phyloP scores from a whole-genome alignment of 129 eudicot genomes.

The Dittrichia graveolens region DNA sequence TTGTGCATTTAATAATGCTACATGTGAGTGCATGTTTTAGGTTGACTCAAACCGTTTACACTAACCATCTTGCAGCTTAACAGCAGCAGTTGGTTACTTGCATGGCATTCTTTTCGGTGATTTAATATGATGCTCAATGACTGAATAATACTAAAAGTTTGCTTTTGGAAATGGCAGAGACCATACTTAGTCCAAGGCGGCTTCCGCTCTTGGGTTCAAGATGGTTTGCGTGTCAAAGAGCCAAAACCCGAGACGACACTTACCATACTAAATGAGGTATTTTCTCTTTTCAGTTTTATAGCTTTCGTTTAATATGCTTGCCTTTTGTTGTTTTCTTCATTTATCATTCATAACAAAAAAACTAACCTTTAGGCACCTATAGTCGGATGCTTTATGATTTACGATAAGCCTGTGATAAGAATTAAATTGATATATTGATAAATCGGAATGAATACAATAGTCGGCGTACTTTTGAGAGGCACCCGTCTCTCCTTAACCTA shows the following conservation, averaged over 20 bases:
- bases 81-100: neutral
- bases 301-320: conserved; percentile 3
- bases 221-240: conserved; percentile 84
- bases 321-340: conserved; percentile 10
- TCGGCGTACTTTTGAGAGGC: too few relatives aligned
- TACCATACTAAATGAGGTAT: conserved; percentile 90
- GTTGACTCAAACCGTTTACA: conserved; percentile 2
- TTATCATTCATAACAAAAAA: neutral
- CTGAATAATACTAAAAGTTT: conserved; percentile 14
- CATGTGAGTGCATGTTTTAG: neutral
- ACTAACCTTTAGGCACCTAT: too few relatives aligned
- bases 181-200: conserved; percentile 91
- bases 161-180: conserved; percentile 44
- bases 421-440: too few relatives aligned
- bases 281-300: conserved; percentile 3
- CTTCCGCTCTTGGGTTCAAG: conserved; percentile 79
- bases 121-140: conserved; percentile 2
- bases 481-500: too few relatives aligned
- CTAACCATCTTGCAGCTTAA: conserved; percentile 22
- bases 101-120: conserved; percentile 20
- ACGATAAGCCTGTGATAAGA: too few relatives aligned
- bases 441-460: too few relatives aligned
- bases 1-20: neutral
- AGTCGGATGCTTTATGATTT: too few relatives aligned
- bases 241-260: conserved; percentile 86